These are phyloP conservation scores for Rutstroemia sydowiana DNA, from an alignment of 2,329 filamentous ascomycete genomes.

Conservation along the genomic window DNA sequence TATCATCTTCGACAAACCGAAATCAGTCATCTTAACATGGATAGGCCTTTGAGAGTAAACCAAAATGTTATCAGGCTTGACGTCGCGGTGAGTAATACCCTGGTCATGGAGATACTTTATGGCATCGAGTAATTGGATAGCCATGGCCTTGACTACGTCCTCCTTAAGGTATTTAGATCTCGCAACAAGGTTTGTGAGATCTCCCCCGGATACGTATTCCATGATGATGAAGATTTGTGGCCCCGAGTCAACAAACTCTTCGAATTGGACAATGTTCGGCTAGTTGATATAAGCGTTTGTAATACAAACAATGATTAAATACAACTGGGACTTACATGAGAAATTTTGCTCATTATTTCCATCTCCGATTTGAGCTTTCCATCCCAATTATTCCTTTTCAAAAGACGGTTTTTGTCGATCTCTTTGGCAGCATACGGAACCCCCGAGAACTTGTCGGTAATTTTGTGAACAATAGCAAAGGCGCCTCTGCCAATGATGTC, in stretches of 20 bases:
- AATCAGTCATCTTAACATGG: constrained; percentile 87
- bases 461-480: constrained; percentile 87
- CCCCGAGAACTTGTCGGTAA: constrained; percentile 80
- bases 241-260: constrained; percentile 79
- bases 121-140: constrained; percentile 70
- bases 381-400: constrained; percentile 85
- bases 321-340: constrained; percentile 58
- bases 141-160: constrained; percentile 59
- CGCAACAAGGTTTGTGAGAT: constrained; percentile 68
- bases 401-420: constrained; percentile 84
- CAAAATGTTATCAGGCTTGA: constrained; percentile 97
- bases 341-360: constrained; percentile 82
- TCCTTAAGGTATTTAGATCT: constrained; percentile 59
- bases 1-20: constrained; percentile 91
- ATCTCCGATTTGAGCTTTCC: constrained; percentile 93
- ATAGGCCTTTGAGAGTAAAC: constrained; percentile 68
- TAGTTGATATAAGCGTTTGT: constrained; percentile 31
- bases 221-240: constrained; percentile 90
- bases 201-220: constrained; percentile 80
- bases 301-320: background rate
- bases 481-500: constrained; percentile 83
- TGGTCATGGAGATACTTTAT: constrained; percentile 79
- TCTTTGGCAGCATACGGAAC: constrained; percentile 86
- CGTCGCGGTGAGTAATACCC: constrained; percentile 94
- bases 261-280: constrained; percentile 85